Evolutionary conservation across 2,329 filamentous ascomycete genomes (phyloP), one percentile per base, ranked within the genome.

Genomic region (Metarhizium sp.): DNA sequence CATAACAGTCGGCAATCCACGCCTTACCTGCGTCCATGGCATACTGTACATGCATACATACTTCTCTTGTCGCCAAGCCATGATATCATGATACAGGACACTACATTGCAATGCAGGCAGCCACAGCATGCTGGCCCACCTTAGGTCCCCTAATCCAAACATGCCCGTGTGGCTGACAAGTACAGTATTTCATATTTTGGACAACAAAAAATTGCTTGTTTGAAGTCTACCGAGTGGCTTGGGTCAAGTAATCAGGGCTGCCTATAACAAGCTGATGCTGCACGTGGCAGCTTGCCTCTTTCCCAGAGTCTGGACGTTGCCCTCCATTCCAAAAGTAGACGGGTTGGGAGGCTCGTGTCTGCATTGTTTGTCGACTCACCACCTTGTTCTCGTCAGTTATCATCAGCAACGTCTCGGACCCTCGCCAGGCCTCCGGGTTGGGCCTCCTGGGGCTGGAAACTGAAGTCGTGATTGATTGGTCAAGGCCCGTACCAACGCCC

Each of bases 81-180:
- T 69, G 67, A 69, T 67, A 69, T 69, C 66, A 69, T 67, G 57
- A 50, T 58, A 67, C 65, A 65, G 59, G 38, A 60, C 45, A 43
- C 14, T 29, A 16, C 25, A 20, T 20, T 20, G 14, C 40, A 45
- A 36, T 47, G 32, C 7, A 43, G 40, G 36, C 43, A 52, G 50
- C 50, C 36, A 52, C n/a, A 52, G 34, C 29, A n/a, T 36, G 25
- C 6, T 38, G 48, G 32, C 40, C 49, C 49, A 42, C 42, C 42
- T 40, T 10, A 50, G 46, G 34, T 36, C 53, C 43, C 46, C 6
- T 34, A 38, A 34, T 42, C 25, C 53, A n/a, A 29, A 43, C 50
- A 53, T 7, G 42, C 42, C n/a, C 57, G 32, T 34, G 32, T 34
- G 32, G 32, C 32, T 34, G 32, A 42, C 40, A 42, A 16, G 40